A percentile compares a stretch with the other conserved stretches of the same genome.
Conservation (phyloP, 805 yeast genomes). For the Kurtzmaniella fragi region DNA sequence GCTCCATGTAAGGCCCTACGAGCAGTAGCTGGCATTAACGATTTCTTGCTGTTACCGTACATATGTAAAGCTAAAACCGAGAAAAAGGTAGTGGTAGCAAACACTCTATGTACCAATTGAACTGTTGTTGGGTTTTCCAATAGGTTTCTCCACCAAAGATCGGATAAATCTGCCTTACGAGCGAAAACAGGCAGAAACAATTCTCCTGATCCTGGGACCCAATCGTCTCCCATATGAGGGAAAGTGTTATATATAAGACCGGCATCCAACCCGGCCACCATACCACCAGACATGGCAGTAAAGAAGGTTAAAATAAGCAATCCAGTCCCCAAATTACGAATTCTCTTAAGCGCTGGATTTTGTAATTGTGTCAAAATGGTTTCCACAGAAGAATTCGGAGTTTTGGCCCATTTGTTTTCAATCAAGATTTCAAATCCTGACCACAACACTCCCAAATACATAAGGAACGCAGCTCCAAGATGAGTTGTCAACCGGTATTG, state of each 20-base stretch:
- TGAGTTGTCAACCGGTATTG: constrained; percentile 93
- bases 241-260: constrained; percentile 93
- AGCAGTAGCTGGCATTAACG: constrained; percentile 50
- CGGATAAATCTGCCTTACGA: constrained; percentile 61
- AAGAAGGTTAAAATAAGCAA: constrained; percentile 68
- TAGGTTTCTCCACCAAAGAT: constrained; percentile 85
- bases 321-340: constrained; percentile 51
- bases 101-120: constrained; percentile 81
- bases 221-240: constrained; percentile 92
- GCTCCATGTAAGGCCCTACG: constrained; percentile 55
- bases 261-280: constrained; percentile 98
- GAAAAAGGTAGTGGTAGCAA: constrained; percentile 78
- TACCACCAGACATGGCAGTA: constrained; percentile 96
- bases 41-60: constrained; percentile 54
- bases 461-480: constrained; percentile 83
- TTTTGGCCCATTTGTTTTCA: constrained; percentile 57
- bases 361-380: constrained; percentile 53
- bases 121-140: constrained; percentile 96
- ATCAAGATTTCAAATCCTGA: constrained; percentile 81
- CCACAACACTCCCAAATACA: constrained; percentile 86
- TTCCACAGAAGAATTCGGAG: constrained; percentile 51
- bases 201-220: constrained; percentile 72
- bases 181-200: constrained; percentile 71
- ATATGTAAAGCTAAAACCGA: constrained; percentile 67
- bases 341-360: constrained; percentile 52